Conservation (phyloP, 2,329 filamentous ascomycete species). For the Myrmaecium sp. region DNA sequence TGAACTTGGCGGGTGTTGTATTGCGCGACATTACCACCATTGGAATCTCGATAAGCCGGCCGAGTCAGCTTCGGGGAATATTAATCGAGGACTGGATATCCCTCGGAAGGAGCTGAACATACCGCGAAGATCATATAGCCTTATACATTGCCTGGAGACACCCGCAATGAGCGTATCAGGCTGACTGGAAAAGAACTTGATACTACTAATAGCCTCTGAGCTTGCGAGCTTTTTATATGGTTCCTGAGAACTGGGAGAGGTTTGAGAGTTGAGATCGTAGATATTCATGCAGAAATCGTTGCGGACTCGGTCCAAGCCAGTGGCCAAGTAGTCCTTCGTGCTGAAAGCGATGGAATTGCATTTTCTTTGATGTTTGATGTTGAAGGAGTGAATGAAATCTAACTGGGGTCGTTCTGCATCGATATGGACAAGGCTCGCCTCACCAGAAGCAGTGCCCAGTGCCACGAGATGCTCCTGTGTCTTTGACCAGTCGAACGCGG, state of each 20-base stretch:
- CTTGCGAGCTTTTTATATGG: constrained; percentile 39
- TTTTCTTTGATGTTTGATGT: constrained; percentile 57
- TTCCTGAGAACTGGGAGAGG: constrained; percentile 35
- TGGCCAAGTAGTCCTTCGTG: constrained; percentile 51
- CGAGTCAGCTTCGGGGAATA: constrained; percentile 8
- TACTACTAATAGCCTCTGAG: constrained; percentile 60
- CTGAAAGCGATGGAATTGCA: constrained; percentile 74
- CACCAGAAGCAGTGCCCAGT: constrained; percentile 57
- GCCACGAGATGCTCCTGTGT: constrained; percentile 49
- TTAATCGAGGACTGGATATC: neutral
- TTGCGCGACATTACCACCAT: constrained; percentile 29
- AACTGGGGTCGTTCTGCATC: constrained; percentile 38
- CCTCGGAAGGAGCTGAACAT: constrained; percentile 8
- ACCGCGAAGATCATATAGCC: constrained; percentile 68
- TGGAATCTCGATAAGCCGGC: constrained; percentile 13
- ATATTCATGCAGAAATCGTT: constrained; percentile 72
- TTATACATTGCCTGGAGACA: constrained; percentile 56
- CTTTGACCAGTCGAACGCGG: constrained; percentile 49
- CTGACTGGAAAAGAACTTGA: constrained; percentile 65
- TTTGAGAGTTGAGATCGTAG: constrained; percentile 51
- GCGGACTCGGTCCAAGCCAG: constrained; percentile 63
- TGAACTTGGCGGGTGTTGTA: constrained; percentile 42
- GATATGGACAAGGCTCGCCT: constrained; percentile 57
- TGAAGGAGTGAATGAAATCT: constrained; percentile 42
- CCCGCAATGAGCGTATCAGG: constrained; percentile 61